Conservation (phyloP, 768 basidiomycete species). For the Gyrodon lividus region DNA sequence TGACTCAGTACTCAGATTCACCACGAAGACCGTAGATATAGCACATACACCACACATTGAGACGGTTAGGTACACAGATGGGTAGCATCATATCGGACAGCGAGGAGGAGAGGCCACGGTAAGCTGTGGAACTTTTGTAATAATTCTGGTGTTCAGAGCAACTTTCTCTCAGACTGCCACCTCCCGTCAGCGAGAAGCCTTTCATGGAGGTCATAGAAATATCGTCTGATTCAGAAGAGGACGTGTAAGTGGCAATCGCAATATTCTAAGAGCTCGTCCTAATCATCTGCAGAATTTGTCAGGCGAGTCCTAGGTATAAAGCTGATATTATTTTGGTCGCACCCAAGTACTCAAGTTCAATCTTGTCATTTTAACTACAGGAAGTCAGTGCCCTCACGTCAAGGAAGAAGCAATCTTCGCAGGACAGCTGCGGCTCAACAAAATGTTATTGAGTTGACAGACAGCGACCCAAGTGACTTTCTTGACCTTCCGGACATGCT, state of each 20-base stretch:
- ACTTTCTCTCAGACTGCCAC: neutral
- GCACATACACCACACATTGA: too few relatives aligned
- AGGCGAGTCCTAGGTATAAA: conserved; percentile 8
- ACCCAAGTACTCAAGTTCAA: conserved; percentile 1
- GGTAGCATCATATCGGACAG: conserved; percentile 42
- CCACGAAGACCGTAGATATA: too few relatives aligned
- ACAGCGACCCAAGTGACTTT: conserved; percentile 24
- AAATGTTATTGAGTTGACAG: conserved; percentile 30
- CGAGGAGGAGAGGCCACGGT: conserved; percentile 45
- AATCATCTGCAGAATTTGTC: conserved; percentile 8
- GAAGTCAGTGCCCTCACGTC: neutral
- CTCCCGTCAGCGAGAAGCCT: neutral
- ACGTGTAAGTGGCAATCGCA: conserved; percentile 26
- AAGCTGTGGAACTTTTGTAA: conserved; percentile 6
- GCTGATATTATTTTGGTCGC: conserved; percentile 13
- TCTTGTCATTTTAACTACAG: conserved; percentile 4
- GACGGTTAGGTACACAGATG: neutral
- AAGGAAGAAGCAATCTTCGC: neutral
- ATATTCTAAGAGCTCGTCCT: neutral
- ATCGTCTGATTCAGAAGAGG: conserved; percentile 47
- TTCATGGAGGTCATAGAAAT: conserved; percentile 49
- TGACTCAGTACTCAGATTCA: too few relatives aligned
- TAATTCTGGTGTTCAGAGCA: neutral
- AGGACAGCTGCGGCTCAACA: neutral
- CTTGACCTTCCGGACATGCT: conserved; percentile 23